These are phyloP conservation scores for Pichia sp. DNA, from an alignment of 1,139 yeast species.

Conservation along the genomic window DNA sequence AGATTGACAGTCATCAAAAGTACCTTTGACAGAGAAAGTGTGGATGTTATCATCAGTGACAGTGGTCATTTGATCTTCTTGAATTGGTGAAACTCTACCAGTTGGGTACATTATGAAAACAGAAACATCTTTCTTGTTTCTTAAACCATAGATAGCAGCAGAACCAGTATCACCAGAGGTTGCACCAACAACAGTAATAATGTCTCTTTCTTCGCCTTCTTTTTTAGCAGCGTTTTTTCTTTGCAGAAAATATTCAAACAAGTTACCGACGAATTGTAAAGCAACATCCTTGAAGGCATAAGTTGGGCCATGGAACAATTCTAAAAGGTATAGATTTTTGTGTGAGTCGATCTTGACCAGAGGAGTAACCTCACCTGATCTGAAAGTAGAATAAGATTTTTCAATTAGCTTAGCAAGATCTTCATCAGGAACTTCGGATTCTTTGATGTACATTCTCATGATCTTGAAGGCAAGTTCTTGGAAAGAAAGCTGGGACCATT, in stretches of 20 bases:
- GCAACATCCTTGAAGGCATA: slow-evolving; percentile 99
- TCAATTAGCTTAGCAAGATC: slow-evolving; percentile 58
- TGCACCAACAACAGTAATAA: slow-evolving; percentile 95
- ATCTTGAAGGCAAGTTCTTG: slow-evolving; percentile 83
- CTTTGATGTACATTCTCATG: slow-evolving; percentile 67
- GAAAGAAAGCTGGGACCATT: slow-evolving; percentile 72
- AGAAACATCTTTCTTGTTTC: slow-evolving; percentile 94
- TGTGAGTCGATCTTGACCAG: slow-evolving; percentile 46
- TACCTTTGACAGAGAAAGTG: slow-evolving; percentile 89
- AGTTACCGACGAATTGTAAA: slow-evolving; percentile 91
- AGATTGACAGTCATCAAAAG: slow-evolving; percentile 97
- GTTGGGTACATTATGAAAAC: slow-evolving; percentile 95
- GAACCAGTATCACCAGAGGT: slow-evolving; percentile 99
- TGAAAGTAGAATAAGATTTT: slow-evolving; percentile 82
- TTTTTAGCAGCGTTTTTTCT: slow-evolving; percentile 65
- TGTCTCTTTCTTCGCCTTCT: slow-evolving; percentile 51
- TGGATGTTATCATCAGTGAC: slow-evolving; percentile 93
- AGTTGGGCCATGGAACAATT: slow-evolving; percentile 97
- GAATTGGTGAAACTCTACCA: slow-evolving; percentile 95
- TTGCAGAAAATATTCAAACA: slow-evolving; percentile 82
- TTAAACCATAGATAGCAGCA: slow-evolving; percentile 95
- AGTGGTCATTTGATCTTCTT: slow-evolving; percentile 98
- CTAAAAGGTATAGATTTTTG: slow-evolving; percentile 61
- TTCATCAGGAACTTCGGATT: slow-evolving; percentile 57
- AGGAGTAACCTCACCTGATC: slow-evolving; percentile 84